These are phyloP conservation scores for Hygrocybe coccinea DNA, from an alignment of 768 basidiomycete species.

Conservation along the genomic window DNA sequence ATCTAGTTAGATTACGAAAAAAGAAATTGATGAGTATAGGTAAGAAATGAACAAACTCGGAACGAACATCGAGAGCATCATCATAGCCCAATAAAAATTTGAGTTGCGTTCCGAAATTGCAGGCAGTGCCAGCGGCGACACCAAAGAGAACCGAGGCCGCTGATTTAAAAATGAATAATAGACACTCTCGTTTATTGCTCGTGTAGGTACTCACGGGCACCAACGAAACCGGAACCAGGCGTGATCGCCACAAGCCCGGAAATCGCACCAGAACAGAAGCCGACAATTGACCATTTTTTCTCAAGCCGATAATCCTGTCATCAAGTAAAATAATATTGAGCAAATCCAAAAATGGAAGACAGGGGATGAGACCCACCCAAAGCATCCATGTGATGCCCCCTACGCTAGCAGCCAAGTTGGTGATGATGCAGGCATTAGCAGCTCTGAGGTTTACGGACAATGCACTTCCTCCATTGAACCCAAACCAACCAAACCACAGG, in stretches of 20 bases:
- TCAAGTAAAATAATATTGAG: not conserved
- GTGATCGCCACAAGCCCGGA: conserved; percentile 87
- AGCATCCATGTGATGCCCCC: conserved; percentile 91
- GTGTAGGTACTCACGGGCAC: conserved; percentile 48
- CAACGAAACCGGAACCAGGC: conserved; percentile 79
- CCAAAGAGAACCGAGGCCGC: conserved; percentile 84
- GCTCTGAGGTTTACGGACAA: conserved; percentile 86
- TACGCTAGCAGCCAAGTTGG: conserved; percentile 87
- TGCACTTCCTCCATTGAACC: conserved; percentile 91
- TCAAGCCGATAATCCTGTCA: conserved; percentile 64
- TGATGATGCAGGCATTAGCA: conserved; percentile 84
- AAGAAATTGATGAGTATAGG: no score
- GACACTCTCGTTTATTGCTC: not conserved
- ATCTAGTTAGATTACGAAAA: no score
- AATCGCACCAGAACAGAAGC: conserved; percentile 94
- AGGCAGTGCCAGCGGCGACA: conserved; percentile 72
- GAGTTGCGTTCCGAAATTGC: conserved; percentile 92
- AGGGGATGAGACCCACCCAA: conserved; percentile 53
- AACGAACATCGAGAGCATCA: conserved; percentile 70
- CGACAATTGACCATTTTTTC: conserved; percentile 88
- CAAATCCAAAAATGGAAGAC: no score
- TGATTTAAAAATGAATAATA: conserved; percentile 31
- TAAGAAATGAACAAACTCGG: no score
- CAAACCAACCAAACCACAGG: conserved; percentile 96
- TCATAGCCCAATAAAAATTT: conserved; percentile 78